Base-by-base conservation (phyloP, 768 basidiomycete genomes). In the Podaxis sp. region DNA sequence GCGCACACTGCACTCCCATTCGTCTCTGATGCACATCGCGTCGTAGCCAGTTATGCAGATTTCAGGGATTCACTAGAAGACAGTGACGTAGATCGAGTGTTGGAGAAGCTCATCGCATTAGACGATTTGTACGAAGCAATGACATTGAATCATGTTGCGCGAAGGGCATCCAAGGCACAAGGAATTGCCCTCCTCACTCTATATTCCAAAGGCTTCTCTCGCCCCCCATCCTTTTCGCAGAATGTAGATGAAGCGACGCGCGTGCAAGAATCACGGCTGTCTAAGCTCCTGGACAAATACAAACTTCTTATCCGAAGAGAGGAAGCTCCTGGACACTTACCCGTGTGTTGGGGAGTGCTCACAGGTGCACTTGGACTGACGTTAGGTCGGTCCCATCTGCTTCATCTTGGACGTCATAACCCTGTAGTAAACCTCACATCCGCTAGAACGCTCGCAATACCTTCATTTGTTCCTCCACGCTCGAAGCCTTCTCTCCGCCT, bases 401-500 rank as follows among this genome's bases (percentile, higher is more conserved):
- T 64, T 61, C 10, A 5, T 41, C 20, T 40, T 20, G 46, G 30
- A 54, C 26, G 48, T 57, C 59, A 54, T 15, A 52, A 40, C 48
- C n/a, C 10, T 48, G 20, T 54, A 22, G 56, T 37, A 28, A 53
- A 63, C 58, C 8, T 36, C 26, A 53, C 40, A 38, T 20, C 17
- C 28, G 8, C n/a, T 71, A 98, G 95, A 89, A 66, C 87, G 93
- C 30, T 80, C 92, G 8, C 88, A 90, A 66, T 91, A 92, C 70
- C 86, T 99, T 13, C 90, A 95, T 69, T 86, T 99, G 36, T 99
- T 97, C 78, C 85, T 99, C 4, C 94, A 98, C 67, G 91, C 93
- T 3, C 85, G 97, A 13, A 86, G 93, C 58, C 77, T 99, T 56
- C 80, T 99, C 49, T 98, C 96, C 7, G 94, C 96, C 4, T 89